Percentiles rank a stretch among this genome's conserved stretches.
Evolutionary conservation across 1,139 yeast species (phyloP).

Genomic region (Candida buenavistaensis): DNA sequence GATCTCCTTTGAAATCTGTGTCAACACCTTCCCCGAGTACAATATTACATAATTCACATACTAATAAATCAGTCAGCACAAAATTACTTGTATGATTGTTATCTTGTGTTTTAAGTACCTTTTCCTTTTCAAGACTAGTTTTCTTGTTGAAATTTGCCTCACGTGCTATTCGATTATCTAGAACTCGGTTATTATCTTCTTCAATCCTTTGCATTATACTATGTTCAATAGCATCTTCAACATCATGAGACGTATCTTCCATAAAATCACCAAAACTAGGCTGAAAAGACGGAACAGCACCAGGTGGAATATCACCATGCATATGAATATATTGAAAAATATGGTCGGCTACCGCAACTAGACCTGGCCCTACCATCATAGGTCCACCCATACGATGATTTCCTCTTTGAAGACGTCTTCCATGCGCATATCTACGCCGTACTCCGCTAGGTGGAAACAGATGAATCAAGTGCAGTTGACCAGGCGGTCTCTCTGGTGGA

Average conservation of each 20-base stretch:
- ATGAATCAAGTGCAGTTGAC: too few species aligned
- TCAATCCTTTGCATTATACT: slow-evolving; percentile 44
- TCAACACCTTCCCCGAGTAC: slow-evolving; percentile 74
- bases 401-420: too few species aligned
- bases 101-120: slow-evolving; percentile 22
- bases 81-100: slow-evolving; percentile 42
- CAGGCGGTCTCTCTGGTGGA: too few species aligned
- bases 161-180: slow-evolving; percentile 32
- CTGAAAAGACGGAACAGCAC: too few species aligned
- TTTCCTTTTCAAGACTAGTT: slow-evolving; percentile 29
- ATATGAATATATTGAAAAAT: slow-evolving; percentile 1
- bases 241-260: slow-evolving; percentile 7
- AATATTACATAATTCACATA: slow-evolving; percentile 73
- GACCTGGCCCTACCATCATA: too few species aligned
- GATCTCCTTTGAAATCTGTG: slow-evolving; percentile 39
- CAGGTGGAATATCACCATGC: slow-evolving; percentile 4
- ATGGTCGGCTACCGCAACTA: background rate
- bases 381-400: too few species aligned
- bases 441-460: too few species aligned
- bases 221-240: slow-evolving; percentile 21
- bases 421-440: too few species aligned
- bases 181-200: slow-evolving; percentile 38
- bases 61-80: slow-evolving; percentile 26
- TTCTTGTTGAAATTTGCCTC: slow-evolving; percentile 35
- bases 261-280: slow-evolving; percentile 7